Evolutionary conservation across 192 early-diverging fungal genomes (phyloP).

Genomic region (Rhizoclosmatium sp.): DNA sequence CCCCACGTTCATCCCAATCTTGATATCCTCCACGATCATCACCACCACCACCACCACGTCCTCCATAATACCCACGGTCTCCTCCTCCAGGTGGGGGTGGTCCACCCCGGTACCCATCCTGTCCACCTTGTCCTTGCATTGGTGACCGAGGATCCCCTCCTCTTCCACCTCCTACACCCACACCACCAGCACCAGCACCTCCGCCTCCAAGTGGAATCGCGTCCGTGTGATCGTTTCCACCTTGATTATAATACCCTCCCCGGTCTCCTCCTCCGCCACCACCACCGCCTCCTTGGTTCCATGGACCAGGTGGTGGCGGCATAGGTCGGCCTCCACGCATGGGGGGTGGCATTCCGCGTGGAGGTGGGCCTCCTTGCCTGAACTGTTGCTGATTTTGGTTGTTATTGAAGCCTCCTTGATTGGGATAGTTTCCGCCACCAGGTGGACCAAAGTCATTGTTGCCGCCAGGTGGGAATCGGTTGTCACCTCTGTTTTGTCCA

Average conservation of each 20-base stretch:
- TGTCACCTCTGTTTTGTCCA: neutral
- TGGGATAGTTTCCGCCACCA: neutral
- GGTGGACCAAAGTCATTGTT: conserved; percentile 11
- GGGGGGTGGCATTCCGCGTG: conserved; percentile 14
- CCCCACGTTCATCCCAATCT: neutral
- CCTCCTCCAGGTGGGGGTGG: conserved; percentile 7
- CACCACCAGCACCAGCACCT: neutral
- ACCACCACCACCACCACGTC: neutral
- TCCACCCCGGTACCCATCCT: conserved; percentile 10
- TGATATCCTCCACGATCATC: conserved; percentile 17
- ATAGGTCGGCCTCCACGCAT: conserved; percentile 9
- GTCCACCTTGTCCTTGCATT: neutral
- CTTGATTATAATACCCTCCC: conserved; percentile 13
- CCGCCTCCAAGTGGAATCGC: neutral
- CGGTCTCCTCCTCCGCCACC: conserved; percentile 16
- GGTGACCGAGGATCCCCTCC: neutral
- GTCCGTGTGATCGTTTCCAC: neutral
- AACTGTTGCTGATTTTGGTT: neutral
- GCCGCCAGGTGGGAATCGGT: neutral
- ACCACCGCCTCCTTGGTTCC: conserved; percentile 17
- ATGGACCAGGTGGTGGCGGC: neutral
- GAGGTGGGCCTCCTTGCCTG: neutral
- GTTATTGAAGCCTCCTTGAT: neutral
- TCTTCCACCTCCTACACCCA: neutral
- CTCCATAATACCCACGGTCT: neutral